Conservation (phyloP, 352 stramenopile species). For the Albugo laibachii region DNA sequence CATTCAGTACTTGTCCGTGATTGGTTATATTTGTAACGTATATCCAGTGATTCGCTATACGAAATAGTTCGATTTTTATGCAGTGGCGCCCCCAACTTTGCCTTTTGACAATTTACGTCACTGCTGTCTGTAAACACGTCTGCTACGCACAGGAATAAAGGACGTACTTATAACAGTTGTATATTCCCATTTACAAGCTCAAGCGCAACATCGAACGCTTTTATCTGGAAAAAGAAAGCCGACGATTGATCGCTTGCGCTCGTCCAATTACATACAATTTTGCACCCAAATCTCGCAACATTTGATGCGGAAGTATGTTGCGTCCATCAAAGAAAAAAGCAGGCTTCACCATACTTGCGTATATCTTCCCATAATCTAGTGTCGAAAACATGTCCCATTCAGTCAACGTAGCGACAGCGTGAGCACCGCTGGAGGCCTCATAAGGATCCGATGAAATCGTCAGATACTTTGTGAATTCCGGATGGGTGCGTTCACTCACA, state of each 20-base stretch:
- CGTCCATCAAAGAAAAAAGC: slow-evolving; percentile 99
- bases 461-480: slow-evolving; percentile 66
- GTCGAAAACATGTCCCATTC: slow-evolving; percentile 99
- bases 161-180: no score
- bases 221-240: slow-evolving; percentile 27
- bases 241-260: slow-evolving; percentile 37
- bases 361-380: slow-evolving; percentile 93
- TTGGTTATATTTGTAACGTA: no score
- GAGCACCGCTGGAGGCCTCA: slow-evolving; percentile 80
- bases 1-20: no score
- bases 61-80: no score
- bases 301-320: slow-evolving; percentile 90
- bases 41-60: no score
- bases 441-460: slow-evolving; percentile 73
- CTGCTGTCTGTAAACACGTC: no score
- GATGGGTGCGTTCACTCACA: slow-evolving; percentile 79
- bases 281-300: slow-evolving; percentile 91
- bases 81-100: no score
- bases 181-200: no score
- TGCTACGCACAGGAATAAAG: no score
- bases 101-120: no score
- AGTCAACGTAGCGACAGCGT: slow-evolving; percentile 90
- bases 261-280: slow-evolving; percentile 95
- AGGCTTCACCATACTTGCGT: slow-evolving; percentile 93
- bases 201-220: no score